Percentiles rank a stretch among this genome's conserved stretches.
These are phyloP conservation scores for Taxawa tesnikishii DNA, from an alignment of 2,329 filamentous ascomycete genomes.

Conservation along the genomic window DNA sequence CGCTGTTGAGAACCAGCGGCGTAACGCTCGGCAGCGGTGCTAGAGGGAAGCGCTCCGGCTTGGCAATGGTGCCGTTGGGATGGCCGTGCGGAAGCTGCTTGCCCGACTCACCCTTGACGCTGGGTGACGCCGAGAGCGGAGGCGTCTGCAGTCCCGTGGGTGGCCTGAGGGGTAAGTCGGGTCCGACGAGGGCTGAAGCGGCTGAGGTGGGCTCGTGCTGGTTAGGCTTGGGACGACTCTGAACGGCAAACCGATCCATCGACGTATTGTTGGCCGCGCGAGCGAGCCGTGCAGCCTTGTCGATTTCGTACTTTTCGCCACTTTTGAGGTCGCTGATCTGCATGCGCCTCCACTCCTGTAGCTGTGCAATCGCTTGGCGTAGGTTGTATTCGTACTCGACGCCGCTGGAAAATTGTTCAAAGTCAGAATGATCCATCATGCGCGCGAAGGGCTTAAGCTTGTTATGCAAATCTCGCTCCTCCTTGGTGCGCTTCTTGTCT, in stretches of 20 bases:
- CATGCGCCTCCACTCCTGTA: conserved; percentile 86
- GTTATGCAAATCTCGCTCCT: conserved; percentile 81
- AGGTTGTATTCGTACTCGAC: conserved; percentile 85
- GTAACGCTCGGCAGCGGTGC: conserved; percentile 36
- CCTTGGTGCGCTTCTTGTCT: conserved; percentile 93
- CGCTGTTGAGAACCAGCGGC: conserved; percentile 57
- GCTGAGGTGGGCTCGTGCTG: conserved; percentile 59
- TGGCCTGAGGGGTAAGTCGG: conserved; percentile 59
- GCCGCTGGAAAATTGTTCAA: conserved; percentile 72
- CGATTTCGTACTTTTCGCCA: conserved; percentile 85
- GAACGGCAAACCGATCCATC: conserved; percentile 71
- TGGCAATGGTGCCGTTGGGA: conserved; percentile 27
- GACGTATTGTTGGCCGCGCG: conserved; percentile 56
- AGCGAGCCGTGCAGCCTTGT: conserved; percentile 67
- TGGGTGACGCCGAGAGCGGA: conserved; percentile 15
- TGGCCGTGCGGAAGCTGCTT: conserved; percentile 39
- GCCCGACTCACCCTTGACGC: conserved; percentile 17
- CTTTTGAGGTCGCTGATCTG: conserved; percentile 73
- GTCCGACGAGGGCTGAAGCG: conserved; percentile 63
- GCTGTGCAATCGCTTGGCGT: conserved; percentile 73
- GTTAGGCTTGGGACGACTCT: conserved; percentile 53
- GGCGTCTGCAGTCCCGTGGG: conserved; percentile 28
- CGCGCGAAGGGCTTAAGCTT: conserved; percentile 92
- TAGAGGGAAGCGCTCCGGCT: conserved; percentile 15
- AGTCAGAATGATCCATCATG: conserved; percentile 92